phyloP scores from a whole-genome alignment of 2,329 filamentous ascomycete genomes.

The Hypoxylon sp. region DNA sequence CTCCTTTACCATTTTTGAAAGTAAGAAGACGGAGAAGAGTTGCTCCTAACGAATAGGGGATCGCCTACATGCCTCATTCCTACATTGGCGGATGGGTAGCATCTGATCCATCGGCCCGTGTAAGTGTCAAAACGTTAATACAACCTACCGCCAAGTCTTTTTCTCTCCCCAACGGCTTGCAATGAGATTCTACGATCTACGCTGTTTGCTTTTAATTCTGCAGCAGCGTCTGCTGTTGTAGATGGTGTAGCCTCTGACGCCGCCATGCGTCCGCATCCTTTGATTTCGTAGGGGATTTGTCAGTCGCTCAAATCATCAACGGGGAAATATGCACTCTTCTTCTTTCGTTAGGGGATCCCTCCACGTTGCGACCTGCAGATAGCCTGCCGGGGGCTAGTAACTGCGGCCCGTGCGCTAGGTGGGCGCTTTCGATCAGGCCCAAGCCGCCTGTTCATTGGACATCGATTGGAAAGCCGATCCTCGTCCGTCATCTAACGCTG shows the following conservation, averaged over 20 bases:
- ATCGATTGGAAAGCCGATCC: conserved; percentile 38
- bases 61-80: conserved; percentile 15
- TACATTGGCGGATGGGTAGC: conserved; percentile 33
- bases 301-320: conserved; percentile 34
- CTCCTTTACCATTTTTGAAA: conserved; percentile 1
- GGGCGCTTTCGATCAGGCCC: conserved; percentile 40
- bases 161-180: conserved; percentile 8
- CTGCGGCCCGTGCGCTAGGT: conserved; percentile 43
- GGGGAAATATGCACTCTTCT: conserved; percentile 25
- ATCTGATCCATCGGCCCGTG: conserved; percentile 41
- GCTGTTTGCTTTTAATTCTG: conserved; percentile 32
- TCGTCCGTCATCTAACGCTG: conserved; percentile 40
- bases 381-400: conserved; percentile 39
- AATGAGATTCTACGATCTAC: conserved; percentile 18
- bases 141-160: conserved; percentile 31
- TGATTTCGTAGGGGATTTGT: conserved; percentile 30
- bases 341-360: conserved; percentile 24
- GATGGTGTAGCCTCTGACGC: conserved; percentile 32
- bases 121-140: conserved; percentile 37
- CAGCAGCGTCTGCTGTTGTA: conserved; percentile 26
- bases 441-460: conserved; percentile 39
- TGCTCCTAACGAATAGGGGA: conserved; percentile 12
- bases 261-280: conserved; percentile 23
- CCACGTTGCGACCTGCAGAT: conserved; percentile 41
- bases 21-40: conserved; percentile 15